phyloP scores from a whole-genome alignment of 805 yeast genomes.

The Candida railenensis region DNA sequence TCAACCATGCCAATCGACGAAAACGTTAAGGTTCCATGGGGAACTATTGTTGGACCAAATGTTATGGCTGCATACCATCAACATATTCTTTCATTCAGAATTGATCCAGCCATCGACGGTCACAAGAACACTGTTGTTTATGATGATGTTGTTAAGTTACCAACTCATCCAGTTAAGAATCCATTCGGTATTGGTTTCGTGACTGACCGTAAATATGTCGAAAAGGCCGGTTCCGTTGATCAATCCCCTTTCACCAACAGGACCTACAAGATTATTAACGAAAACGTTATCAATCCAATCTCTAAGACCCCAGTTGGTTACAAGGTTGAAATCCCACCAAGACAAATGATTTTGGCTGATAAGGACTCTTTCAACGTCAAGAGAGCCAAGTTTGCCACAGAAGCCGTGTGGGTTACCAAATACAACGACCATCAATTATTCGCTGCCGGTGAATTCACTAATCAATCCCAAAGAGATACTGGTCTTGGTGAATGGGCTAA shows the following conservation, averaged over 20 bases:
- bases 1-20: slow-evolving; percentile 82
- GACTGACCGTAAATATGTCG: slow-evolving; percentile 61
- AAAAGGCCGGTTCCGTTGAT: slow-evolving; percentile 68
- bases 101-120: slow-evolving; percentile 82
- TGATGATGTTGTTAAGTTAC: slow-evolving; percentile 67
- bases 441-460: slow-evolving; percentile 86
- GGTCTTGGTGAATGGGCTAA: slow-evolving; percentile 74
- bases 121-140: slow-evolving; percentile 70
- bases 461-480: slow-evolving; percentile 69
- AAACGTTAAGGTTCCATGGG: slow-evolving; percentile 65
- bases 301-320: slow-evolving; percentile 75
- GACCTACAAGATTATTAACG: slow-evolving; percentile 73
- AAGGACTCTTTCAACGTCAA: slow-evolving; percentile 60
- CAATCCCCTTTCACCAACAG: slow-evolving; percentile 77
- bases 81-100: slow-evolving; percentile 74
- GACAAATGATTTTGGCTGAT: slow-evolving; percentile 71
- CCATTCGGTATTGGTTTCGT: slow-evolving; percentile 71
- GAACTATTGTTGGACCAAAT: slow-evolving; percentile 75
- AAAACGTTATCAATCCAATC: slow-evolving; percentile 65
- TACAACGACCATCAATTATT: slow-evolving; percentile 68
- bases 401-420: slow-evolving; percentile 82
- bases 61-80: slow-evolving; percentile 85
- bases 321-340: slow-evolving; percentile 71
- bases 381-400: slow-evolving; percentile 74
- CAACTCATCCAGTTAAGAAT: slow-evolving; percentile 49